Evolutionary conservation across 495 filamentous ascomycete species (phyloP), one percentile per base, ranked within the genome.

Genomic region (Penicillium diatomitis): DNA sequence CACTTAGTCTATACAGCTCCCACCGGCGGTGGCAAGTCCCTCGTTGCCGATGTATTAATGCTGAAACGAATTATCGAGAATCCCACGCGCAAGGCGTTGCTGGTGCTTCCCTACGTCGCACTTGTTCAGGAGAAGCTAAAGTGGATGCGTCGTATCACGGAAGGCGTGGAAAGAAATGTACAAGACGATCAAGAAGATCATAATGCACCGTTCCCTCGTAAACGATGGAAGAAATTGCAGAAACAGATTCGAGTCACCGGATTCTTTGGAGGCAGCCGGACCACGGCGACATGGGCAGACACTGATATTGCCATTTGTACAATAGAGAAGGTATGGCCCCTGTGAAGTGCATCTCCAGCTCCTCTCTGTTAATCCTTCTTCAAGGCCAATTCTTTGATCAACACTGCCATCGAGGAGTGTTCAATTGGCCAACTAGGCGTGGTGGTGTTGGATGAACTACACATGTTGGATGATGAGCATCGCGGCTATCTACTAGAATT

Each of bases 1-100:
- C 88, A 89, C 52, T 64, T 92, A 11, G 83, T 91, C 33, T 91
- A 92, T 60, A 86, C 83, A 6, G 87, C 87, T n/a, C 87, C 87
- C 6, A 90, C 87, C 1, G 87, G 87, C 4, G 87, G 85, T 34
- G 87, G 87, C 29, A 91, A 90, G 65, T 87, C 84, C 11, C 75
- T 90, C 9, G 83, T 88, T 38, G 84, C 84, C 33, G 85, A 89
- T 63, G 69, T 90, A 4, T 64, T 90, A 28, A 82, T 88, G 78
- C 67, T 90, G 38, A 87, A 84, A 58, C 75, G 76, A 41, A 73
- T 92, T 7, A 69, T 90, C 32, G 79, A 82, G 34, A 75, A 83
- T 39, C 75, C 79, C 3, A 67, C 72, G 8, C 74, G 77, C 47
- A 90, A 90, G 56, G 87, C 84, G 3, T 73, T 92, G 12, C 57